A percentile compares a stretch with the other conserved stretches of the same genome.
phyloP scores from a whole-genome alignment of 2,329 filamentous ascomycete genomes.

The Akanthomyces lecanii region DNA sequence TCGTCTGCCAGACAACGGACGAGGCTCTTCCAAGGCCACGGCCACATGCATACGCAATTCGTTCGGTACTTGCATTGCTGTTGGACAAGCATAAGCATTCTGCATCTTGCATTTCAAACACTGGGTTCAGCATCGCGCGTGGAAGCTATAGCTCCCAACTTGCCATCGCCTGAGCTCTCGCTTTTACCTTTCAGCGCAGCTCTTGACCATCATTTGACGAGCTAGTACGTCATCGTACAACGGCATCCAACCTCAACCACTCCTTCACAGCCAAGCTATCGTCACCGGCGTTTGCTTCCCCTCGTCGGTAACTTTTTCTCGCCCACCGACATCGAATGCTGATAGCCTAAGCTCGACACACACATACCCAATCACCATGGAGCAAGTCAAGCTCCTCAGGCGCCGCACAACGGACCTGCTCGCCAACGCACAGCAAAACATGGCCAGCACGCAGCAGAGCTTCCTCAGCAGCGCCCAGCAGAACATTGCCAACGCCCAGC shows the following conservation, averaged over 20 bases:
- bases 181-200: not conserved
- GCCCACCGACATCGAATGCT: not conserved
- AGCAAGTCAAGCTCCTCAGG: constrained; percentile 49
- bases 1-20: not conserved
- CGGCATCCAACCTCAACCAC: not conserved
- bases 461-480: constrained; percentile 27
- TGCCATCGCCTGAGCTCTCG: not conserved
- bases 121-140: not conserved
- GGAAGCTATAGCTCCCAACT: not conserved
- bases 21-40: not conserved
- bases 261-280: not conserved
- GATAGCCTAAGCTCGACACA: not conserved
- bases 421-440: constrained; percentile 27
- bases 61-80: not conserved
- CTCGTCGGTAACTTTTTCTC: not conserved
- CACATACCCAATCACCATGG: constrained; percentile 35
- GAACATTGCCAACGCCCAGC: constrained; percentile 43
- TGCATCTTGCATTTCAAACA: not conserved
- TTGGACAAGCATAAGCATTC: not conserved
- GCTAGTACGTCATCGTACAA: constrained; percentile 8
- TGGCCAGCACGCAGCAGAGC: constrained; percentile 47
- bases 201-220: not conserved
- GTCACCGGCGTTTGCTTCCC: not conserved
- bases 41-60: not conserved
- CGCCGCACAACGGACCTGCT: constrained; percentile 53